A percentile compares a stretch with the other conserved stretches of the same genome.
These are phyloP conservation scores for Acaromyces ingoldii DNA, from an alignment of 1,284 basidiomycete species.

Conservation along the genomic window DNA sequence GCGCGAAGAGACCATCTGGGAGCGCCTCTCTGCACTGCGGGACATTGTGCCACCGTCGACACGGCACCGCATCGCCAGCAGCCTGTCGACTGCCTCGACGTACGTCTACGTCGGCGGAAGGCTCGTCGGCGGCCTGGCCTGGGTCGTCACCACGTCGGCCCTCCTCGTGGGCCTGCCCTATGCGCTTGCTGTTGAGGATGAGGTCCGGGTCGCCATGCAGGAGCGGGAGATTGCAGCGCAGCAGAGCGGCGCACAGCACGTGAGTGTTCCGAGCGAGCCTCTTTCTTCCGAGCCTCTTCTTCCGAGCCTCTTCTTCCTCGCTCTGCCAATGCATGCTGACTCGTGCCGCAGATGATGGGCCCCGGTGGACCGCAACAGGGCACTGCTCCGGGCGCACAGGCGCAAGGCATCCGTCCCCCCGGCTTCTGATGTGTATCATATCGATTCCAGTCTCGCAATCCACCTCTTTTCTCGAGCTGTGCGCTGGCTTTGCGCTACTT, in stretches of 20 bases:
- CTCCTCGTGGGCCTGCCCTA: slow-evolving; percentile 87
- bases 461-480: no score
- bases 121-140: slow-evolving; percentile 78
- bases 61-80: slow-evolving; percentile 67
- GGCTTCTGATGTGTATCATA: slow-evolving; percentile 43
- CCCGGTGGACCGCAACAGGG: slow-evolving; percentile 12
- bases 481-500: no score
- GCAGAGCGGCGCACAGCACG: slow-evolving; percentile 85
- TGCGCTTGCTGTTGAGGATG: slow-evolving; percentile 88
- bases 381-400: slow-evolving; percentile 18
- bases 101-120: slow-evolving; percentile 61
- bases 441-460: no score
- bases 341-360: slow-evolving; percentile 17
- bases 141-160: slow-evolving; percentile 90
- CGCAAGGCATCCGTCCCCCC: slow-evolving; percentile 36
- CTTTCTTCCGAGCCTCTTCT: not conserved
- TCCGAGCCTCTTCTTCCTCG: no score
- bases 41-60: slow-evolving; percentile 92
- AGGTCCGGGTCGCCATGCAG: slow-evolving; percentile 86
- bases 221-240: slow-evolving; percentile 92
- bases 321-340: slow-evolving; percentile 1
- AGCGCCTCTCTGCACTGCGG: slow-evolving; percentile 82
- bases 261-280: slow-evolving; percentile 52
- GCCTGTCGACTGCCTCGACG: slow-evolving; percentile 62
- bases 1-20: slow-evolving; percentile 68